A percentile compares a stretch with the other conserved stretches of the same genome.
Evolutionary conservation across 164 flowering plant genomes (phyloP).

Genomic region (Pachysandra terminalis): DNA sequence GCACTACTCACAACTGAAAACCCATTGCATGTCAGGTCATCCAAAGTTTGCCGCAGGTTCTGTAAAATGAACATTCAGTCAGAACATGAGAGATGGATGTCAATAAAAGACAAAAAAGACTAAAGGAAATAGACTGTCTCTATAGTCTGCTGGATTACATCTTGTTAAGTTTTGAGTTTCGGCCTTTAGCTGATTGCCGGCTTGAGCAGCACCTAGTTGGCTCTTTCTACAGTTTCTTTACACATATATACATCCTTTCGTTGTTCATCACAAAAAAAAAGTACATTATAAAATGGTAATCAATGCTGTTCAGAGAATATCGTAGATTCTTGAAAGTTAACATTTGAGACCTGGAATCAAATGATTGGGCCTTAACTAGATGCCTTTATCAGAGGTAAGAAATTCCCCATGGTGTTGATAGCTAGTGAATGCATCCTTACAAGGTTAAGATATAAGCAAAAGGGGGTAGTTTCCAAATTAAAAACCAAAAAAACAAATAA

Average conservation of each 20-base stretch:
- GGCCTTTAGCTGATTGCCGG: too few relatives aligned
- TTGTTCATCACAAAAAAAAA: too few relatives aligned
- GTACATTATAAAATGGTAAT: background rate
- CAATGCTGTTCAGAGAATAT: too few relatives aligned
- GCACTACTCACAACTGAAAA: constrained; percentile 82
- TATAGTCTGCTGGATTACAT: too few relatives aligned
- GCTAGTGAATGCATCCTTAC: background rate
- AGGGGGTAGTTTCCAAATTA: background rate
- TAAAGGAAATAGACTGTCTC: too few relatives aligned
- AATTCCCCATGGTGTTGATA: background rate
- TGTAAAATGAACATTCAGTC: constrained; percentile 32
- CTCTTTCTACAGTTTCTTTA: too few relatives aligned
- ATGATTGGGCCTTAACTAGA: background rate
- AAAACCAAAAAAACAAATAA: too few relatives aligned
- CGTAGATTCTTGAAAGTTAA: too few relatives aligned
- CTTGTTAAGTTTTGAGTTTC: too few relatives aligned
- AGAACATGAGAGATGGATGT: background rate
- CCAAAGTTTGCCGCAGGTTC: constrained; percentile 96
- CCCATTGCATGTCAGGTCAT: constrained; percentile 89
- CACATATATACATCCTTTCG: too few relatives aligned
- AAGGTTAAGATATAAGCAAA: background rate
- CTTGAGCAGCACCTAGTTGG: too few relatives aligned
- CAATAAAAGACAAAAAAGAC: constrained; percentile 1
- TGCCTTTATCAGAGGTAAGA: background rate
- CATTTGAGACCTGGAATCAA: background rate